Base-by-base conservation (phyloP, 306 rosid species). In the Acacia crassicarpa region DNA sequence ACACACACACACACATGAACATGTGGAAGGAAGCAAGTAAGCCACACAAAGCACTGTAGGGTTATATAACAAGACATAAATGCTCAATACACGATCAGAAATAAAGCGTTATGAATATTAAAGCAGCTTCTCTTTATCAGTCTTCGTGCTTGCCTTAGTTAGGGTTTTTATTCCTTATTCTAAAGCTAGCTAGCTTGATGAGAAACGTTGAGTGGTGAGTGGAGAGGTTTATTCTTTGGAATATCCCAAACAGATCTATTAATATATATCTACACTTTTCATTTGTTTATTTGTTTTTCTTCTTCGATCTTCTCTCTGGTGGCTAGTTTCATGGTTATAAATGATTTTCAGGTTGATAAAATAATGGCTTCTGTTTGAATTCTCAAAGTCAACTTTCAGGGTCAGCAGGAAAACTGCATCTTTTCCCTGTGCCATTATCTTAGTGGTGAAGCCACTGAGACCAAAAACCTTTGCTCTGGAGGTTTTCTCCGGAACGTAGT, bases 161-260 rank as follows among this genome's bases (percentile, higher is more conserved):
- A 45, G 80, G 63, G 32, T 58, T 58, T 0, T 51, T 82, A 67
- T 67, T 77, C 59, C 66, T 79, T 76, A 59, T 65, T 81, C 77
- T 73, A 17, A 27, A 22, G 58, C 65, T 79, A 68, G 62, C 16
- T 65, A 61, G 75, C 35, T 51, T 13, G 66, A 32, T 13, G 66
- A 40, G 17, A 4, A 56, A 66, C 51, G 56, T 44, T 43, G 79
- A 10, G 35, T 54, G 62, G 32, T 35, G 38, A 89, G 89, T 91
- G 91, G 89, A 71, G 49, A 48, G 79, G 93, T 90, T 91, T 91
- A 91, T 91, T 76, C 96, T 59, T 70, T 87, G 84, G 92, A 85
- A 91, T 91, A 91, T 88, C n/a, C 96, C 85, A 48, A 17, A 23
- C 0, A 51, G 15, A 67, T 3, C 27, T 71, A 13, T 48, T 22